Percentiles rank a stretch among this genome's conserved stretches.
phyloP scores from a whole-genome alignment of 345 rosid genomes.

The Citrus maxima region DNA sequence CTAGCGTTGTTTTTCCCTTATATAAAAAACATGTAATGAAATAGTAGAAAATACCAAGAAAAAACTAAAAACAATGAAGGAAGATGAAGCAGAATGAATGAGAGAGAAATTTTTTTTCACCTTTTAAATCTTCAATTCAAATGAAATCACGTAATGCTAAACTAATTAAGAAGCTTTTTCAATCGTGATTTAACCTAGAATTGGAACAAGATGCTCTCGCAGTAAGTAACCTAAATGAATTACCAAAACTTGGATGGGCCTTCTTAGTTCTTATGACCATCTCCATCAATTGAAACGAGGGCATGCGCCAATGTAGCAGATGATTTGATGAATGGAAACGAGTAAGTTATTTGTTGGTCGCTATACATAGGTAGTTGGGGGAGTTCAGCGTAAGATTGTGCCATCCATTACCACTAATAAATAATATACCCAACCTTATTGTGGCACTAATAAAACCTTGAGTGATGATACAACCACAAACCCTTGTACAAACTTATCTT shows the following conservation, averaged over 20 bases:
- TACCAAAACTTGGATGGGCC: neutral
- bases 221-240: neutral
- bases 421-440: no score
- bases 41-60: neutral
- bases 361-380: rapidly evolving
- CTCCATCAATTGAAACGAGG: neutral
- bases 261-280: neutral
- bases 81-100: neutral
- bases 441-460: no score
- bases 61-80: neutral
- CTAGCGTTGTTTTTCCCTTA: no score
- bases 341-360: neutral
- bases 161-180: neutral
- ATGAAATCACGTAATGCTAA: neutral
- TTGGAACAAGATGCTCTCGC: neutral
- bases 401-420: no score
- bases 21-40: neutral
- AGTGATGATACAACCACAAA: no score
- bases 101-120: neutral
- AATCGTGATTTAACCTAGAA: neutral
- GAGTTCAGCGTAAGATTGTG: no score
- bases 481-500: no score
- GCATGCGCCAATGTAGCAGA: neutral
- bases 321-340: neutral
- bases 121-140: neutral